Evolutionary conservation across 805 yeast genomes (phyloP).

Genomic region (Ogataea paraovalis): DNA sequence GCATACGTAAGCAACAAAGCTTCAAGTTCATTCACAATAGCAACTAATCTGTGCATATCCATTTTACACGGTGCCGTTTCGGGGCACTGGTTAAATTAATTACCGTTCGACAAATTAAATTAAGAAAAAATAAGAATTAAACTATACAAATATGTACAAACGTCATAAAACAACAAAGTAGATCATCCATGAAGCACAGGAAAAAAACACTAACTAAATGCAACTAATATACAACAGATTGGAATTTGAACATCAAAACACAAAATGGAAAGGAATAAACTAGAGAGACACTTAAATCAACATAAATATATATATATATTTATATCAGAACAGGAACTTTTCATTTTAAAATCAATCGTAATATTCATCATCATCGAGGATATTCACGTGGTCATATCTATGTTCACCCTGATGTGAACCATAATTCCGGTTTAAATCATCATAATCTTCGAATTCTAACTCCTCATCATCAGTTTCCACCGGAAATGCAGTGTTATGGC

Average conservation of each 20-base stretch:
- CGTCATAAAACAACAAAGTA: neutral
- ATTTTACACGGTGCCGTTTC: too few species aligned
- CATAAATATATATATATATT: too few species aligned
- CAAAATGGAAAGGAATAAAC: too few species aligned
- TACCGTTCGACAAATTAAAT: neutral
- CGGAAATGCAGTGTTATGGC: neutral
- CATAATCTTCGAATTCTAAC: conserved; percentile 22
- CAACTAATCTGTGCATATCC: too few species aligned
- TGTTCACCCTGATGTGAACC: conserved; percentile 7
- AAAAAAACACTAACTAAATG: neutral
- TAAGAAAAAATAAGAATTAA: neutral
- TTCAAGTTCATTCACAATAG: too few species aligned
- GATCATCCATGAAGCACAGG: neutral
- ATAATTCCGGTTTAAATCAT: conserved; percentile 21
- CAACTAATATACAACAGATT: neutral
- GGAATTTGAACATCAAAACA: too few species aligned
- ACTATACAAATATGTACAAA: neutral
- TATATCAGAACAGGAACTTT: neutral
- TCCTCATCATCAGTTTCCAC: conserved; percentile 9
- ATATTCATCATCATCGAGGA: conserved; percentile 17
- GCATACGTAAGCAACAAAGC: too few species aligned
- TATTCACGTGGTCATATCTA: conserved; percentile 17
- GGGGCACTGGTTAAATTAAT: too few species aligned
- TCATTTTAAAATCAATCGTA: conserved; percentile 2
- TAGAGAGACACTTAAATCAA: neutral